Base-by-base conservation (phyloP, 768 basidiomycete genomes). In the Tricholomella constricta region DNA sequence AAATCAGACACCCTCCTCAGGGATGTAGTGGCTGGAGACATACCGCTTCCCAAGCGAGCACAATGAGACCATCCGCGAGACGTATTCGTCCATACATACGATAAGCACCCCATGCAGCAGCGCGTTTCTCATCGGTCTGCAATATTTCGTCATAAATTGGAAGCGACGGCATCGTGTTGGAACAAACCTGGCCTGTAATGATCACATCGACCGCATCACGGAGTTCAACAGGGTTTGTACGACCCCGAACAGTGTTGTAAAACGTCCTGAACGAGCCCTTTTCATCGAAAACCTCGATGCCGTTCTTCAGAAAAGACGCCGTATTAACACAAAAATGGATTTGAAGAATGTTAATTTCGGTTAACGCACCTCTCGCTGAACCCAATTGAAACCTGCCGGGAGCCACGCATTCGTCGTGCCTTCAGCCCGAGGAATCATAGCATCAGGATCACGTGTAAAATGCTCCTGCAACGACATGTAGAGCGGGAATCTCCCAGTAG, bases 71-170 rank as follows among this genome's bases (percentile, higher is more conserved):
- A 65, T 88, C 86, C 34, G 72, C 71, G 7, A 80, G 66, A 26
- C 86, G 72, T 12, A 88, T 70, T 26, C 84, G 79, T 32, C 86
- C 86, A 36, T 80, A 64, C 45, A 86, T 71, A 43, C 68, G 74
- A 51, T 78, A 81, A 3, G 71, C 75, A 2, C 82, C 84, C 86
- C 85, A 88, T 2, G 81, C 80, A 17, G 69, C 65, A 20, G 74
- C 71, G 54, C 79, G 72, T 15, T 65, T 68, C 32, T 70, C 69
- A 48, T 80, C 80, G 6, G 79, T 78, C 82, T 83, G 48, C 31
- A 43, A 57, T 20, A 62, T 17, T 23, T 11, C 40, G 36, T 54
- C 17, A 48, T 45, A 50, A 49, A 38, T 32, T 19, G 20, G n/a
- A n/a, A 23, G 19, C 12, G 29, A 46, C 40, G 17, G 8, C 31